A percentile compares a stretch with the other conserved stretches of the same genome.
These are phyloP conservation scores for Isochrysis galbana DNA, from an alignment of 78 protist genomes.

Conservation along the genomic window DNA sequence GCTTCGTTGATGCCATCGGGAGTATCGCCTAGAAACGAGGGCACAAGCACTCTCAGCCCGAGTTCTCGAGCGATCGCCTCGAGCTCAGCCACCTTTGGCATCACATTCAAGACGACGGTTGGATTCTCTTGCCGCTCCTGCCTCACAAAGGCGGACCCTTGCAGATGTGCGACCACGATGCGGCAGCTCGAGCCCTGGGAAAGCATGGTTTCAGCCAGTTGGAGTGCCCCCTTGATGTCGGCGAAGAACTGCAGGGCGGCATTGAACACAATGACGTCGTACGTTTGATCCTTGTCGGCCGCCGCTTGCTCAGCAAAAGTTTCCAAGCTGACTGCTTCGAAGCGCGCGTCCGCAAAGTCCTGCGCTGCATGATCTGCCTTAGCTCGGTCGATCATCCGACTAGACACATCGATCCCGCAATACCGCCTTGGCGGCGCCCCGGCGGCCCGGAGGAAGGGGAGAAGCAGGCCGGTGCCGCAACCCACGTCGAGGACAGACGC, in stretches of 20 bases:
- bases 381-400: neutral
- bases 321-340: neutral
- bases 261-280: neutral
- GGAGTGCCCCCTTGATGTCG: neutral
- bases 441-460: neutral
- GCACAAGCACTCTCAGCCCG: neutral
- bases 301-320: neutral
- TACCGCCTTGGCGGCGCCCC: neutral
- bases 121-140: neutral
- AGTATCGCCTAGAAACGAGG: neutral
- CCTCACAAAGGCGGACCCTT: neutral
- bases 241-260: conserved; percentile 13
- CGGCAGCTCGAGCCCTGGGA: neutral
- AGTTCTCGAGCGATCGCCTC: neutral
- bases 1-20: neutral
- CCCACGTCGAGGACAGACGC: neutral
- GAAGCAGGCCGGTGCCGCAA: neutral
- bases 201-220: neutral
- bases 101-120: neutral
- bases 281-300: neutral
- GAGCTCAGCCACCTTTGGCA: neutral
- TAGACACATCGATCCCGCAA: neutral
- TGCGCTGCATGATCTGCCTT: neutral
- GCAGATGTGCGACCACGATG: neutral
- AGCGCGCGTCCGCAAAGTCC: neutral